Evolutionary conservation across 805 yeast species (phyloP).

Genomic region (Nakazawaea peltata): DNA sequence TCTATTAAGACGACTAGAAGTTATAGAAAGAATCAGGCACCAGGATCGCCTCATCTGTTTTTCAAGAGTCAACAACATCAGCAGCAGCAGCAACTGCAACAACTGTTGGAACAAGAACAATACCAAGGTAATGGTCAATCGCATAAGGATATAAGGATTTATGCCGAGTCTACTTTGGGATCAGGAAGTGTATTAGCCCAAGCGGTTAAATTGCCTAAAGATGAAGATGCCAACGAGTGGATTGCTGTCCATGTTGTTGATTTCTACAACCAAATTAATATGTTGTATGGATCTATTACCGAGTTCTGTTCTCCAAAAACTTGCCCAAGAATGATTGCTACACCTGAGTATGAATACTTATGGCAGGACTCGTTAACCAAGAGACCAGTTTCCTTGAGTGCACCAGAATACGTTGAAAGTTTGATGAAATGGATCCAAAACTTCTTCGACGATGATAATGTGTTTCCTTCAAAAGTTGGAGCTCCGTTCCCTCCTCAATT

Average conservation of each 20-base stretch:
- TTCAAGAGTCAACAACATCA: conserved; percentile 13
- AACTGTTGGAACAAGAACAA: conserved; percentile 8
- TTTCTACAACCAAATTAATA: conserved; percentile 91
- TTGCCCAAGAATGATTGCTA: conserved; percentile 97
- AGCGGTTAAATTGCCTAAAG: conserved; percentile 90
- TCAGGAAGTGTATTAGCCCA: conserved; percentile 85
- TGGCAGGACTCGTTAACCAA: conserved; percentile 78
- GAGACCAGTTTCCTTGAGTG: conserved; percentile 81
- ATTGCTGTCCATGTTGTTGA: conserved; percentile 96
- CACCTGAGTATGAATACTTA: conserved; percentile 91
- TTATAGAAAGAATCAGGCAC: conserved; percentile 21
- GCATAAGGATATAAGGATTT: conserved; percentile 72
- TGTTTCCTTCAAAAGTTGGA: conserved; percentile 85
- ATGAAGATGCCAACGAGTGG: conserved; percentile 92
- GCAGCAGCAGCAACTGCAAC: conserved; percentile 11
- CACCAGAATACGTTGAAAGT: conserved; percentile 91
- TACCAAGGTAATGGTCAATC: conserved; percentile 17
- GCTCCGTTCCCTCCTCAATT: conserved; percentile 90
- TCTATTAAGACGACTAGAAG: conserved; percentile 27
- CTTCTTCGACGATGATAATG: conserved; percentile 82
- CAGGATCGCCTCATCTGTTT: conserved; percentile 12
- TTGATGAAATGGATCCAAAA: conserved; percentile 93
- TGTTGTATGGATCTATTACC: conserved; percentile 93
- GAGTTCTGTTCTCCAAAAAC: conserved; percentile 93
- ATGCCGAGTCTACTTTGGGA: conserved; percentile 94